Evolutionary conservation across 768 basidiomycete genomes (phyloP).

Genomic region (Mycena galericulata): DNA sequence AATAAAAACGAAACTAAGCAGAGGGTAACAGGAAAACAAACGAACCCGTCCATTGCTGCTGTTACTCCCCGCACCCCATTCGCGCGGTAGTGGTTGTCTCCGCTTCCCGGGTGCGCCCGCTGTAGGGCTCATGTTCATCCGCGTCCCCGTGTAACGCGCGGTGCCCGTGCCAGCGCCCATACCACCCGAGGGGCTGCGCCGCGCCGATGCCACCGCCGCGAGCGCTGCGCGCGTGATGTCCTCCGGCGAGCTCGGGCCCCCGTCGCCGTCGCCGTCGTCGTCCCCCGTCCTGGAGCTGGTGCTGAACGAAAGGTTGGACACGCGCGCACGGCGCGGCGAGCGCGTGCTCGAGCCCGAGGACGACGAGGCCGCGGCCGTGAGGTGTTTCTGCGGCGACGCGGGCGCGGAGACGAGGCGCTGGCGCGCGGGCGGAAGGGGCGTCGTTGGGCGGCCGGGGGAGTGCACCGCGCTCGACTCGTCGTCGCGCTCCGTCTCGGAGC

Average conservation of each 20-base stretch:
- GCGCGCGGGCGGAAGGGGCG: conserved; percentile 41
- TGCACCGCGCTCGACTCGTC: conserved; percentile 8
- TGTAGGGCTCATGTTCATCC: conserved; percentile 45
- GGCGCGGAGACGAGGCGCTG: conserved; percentile 63
- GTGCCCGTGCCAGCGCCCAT: conserved; percentile 38
- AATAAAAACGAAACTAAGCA: neutral
- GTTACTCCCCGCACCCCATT: conserved; percentile 43
- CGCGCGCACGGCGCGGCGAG: conserved; percentile 37
- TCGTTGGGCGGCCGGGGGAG: conserved; percentile 35
- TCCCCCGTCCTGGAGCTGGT: conserved; percentile 40
- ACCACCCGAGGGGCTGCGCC: conserved; percentile 60
- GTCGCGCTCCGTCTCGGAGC: conserved; percentile 88
- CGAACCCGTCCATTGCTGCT: conserved; percentile 27
- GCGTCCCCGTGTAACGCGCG: conserved; percentile 32
- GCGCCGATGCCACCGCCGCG: conserved; percentile 68
- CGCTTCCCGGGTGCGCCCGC: conserved; percentile 21
- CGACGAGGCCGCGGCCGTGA: conserved; percentile 31
- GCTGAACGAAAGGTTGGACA: conserved; percentile 27
- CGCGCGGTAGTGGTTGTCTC: conserved; percentile 61
- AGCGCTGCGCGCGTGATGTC: conserved; percentile 69
- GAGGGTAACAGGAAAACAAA: neutral
- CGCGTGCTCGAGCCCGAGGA: conserved; percentile 39
- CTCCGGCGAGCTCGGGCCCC: conserved; percentile 37
- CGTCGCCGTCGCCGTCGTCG: conserved; percentile 39
- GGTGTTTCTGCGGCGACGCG: conserved; percentile 50